A percentile compares a stretch with the other conserved stretches of the same genome.
These are phyloP conservation scores for Testicularia cyperi DNA, from an alignment of 1,284 basidiomycete species.

Conservation along the genomic window DNA sequence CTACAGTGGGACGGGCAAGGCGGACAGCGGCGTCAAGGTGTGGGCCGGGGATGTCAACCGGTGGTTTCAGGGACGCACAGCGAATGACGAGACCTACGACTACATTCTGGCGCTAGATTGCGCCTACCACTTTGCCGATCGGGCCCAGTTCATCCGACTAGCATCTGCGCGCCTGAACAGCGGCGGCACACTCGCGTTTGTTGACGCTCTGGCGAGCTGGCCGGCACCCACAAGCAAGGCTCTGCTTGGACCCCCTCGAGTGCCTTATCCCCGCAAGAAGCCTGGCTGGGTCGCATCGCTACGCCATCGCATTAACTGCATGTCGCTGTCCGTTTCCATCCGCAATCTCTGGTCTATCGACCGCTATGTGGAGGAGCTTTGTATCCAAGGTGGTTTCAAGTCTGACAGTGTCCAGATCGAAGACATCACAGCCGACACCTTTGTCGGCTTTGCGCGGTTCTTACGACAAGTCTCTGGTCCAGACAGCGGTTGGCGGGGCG, in stretches of 20 bases:
- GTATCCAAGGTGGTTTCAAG: constrained; percentile 17
- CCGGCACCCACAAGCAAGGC: constrained; percentile 34
- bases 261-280: constrained; percentile 11
- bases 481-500: constrained; percentile 47
- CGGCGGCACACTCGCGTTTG: constrained; percentile 46
- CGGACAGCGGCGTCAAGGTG: constrained; percentile 14
- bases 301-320: constrained; percentile 26
- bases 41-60: constrained; percentile 41
- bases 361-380: constrained; percentile 28
- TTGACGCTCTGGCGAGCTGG: constrained; percentile 45
- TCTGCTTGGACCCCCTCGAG: too few species aligned
- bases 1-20: too few species aligned
- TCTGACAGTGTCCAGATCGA: constrained; percentile 16
- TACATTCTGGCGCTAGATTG: constrained; percentile 56
- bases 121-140: constrained; percentile 53
- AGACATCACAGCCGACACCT: constrained; percentile 50
- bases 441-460: constrained; percentile 51
- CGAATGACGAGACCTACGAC: constrained; percentile 34
- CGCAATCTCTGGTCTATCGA: constrained; percentile 36
- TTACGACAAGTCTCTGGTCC: constrained; percentile 26
- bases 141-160: constrained; percentile 38
- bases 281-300: constrained; percentile 11
- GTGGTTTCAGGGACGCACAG: constrained; percentile 20
- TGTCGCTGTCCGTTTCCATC: constrained; percentile 24
- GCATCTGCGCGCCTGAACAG: constrained; percentile 27